These are phyloP conservation scores for Paramecium bursaria DNA, from an alignment of 73 alveolate genomes.

Conservation along the genomic window DNA sequence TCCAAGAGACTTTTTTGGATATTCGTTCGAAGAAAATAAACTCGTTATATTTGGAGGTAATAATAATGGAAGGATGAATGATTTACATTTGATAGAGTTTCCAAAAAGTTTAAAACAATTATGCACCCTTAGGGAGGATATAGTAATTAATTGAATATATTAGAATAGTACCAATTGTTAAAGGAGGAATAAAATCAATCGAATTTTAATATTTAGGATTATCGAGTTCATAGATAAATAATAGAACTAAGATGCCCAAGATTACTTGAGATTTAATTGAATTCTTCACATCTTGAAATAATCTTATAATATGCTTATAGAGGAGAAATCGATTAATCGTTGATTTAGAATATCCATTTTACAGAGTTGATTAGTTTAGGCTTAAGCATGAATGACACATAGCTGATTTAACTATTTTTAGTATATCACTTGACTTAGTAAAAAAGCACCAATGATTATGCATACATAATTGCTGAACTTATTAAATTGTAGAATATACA, in stretches of 20 bases:
- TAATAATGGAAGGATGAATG: slow-evolving; percentile 54
- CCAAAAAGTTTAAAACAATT: slow-evolving; percentile 2
- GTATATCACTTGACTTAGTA: too few species aligned
- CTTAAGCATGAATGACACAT: too few species aligned
- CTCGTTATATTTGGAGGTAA: slow-evolving; percentile 62
- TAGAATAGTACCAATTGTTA: neutral
- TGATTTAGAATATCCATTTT: too few species aligned
- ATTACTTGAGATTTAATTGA: neutral
- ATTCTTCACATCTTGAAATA: neutral
- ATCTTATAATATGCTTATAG: neutral
- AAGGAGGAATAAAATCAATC: neutral
- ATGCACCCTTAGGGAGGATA: slow-evolving; percentile 61
- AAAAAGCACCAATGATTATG: slow-evolving; percentile 7
- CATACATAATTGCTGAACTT: neutral
- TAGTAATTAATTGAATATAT: slow-evolving; percentile 2
- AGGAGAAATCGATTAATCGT: neutral
- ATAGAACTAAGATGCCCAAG: slow-evolving; percentile 29
- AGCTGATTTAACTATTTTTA: too few species aligned
- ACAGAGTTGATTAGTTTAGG: too few species aligned
- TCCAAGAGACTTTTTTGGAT: slow-evolving; percentile 64
- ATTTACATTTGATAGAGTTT: slow-evolving; percentile 41
- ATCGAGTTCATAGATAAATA: neutral
- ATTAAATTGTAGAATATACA: neutral
- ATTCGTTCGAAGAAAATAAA: slow-evolving; percentile 5
- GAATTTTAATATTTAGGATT: neutral